Evolutionary conservation across 768 basidiomycete species (phyloP).

Genomic region (Tricholoma hemisulphureum): DNA sequence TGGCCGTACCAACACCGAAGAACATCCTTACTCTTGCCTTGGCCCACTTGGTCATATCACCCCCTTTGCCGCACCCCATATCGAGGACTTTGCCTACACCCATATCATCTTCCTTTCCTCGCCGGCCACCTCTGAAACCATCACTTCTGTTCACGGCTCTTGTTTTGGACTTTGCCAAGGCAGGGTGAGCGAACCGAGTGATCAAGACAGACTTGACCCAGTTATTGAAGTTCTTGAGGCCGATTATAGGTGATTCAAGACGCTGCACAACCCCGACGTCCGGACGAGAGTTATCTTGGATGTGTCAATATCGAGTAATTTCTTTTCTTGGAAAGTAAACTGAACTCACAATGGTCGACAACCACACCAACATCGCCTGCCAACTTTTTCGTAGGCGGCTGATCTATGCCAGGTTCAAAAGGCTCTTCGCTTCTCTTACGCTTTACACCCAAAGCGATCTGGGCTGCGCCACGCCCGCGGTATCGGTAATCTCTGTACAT

Average conservation of each 20-base stretch:
- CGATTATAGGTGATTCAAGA: conserved; percentile 89
- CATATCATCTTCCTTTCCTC: conserved; percentile 29
- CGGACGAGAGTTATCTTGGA: conserved; percentile 85
- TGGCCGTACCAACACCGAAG: conserved; percentile 69
- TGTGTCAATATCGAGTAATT: neutral
- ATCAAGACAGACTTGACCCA: conserved; percentile 99
- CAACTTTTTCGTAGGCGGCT: conserved; percentile 48
- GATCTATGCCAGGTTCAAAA: conserved; percentile 35
- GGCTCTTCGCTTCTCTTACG: conserved; percentile 29
- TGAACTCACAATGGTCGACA: conserved; percentile 71
- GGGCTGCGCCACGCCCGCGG: conserved; percentile 54
- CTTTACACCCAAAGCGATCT: conserved; percentile 34
- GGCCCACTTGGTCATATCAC: conserved; percentile 93
- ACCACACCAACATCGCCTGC: conserved; percentile 73
- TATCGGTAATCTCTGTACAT: conserved; percentile 55
- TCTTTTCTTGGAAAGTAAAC: conserved; percentile 8
- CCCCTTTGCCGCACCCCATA: conserved; percentile 98
- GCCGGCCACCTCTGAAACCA: conserved; percentile 21
- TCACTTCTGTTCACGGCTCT: conserved; percentile 20
- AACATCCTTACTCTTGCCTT: conserved; percentile 81
- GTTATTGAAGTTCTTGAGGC: conserved; percentile 97
- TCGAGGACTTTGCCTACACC: conserved; percentile 81
- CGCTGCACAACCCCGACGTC: conserved; percentile 87
- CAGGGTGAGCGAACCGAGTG: conserved; percentile 80
- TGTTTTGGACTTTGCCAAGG: conserved; percentile 42